These are phyloP conservation scores for Fusarium nelsonii DNA, from an alignment of 2,329 filamentous ascomycete species.

Conservation along the genomic window DNA sequence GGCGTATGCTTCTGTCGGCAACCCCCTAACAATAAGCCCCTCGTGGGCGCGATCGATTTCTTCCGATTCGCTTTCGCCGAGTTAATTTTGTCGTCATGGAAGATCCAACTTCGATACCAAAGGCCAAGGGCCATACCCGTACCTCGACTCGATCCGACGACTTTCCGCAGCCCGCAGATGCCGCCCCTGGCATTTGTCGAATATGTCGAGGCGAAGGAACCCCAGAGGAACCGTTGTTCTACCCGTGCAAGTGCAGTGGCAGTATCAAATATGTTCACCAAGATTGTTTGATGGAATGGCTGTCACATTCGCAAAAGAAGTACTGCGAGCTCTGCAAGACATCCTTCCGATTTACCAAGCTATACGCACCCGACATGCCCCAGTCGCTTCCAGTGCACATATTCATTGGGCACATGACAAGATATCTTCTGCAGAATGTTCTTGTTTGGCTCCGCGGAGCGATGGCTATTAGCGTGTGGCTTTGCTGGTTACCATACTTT, in stretches of 20 bases:
- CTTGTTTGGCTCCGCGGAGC: slow-evolving; percentile 82
- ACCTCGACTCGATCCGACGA: slow-evolving; percentile 46
- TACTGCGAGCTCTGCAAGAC: slow-evolving; percentile 99
- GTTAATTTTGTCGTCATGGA: slow-evolving; percentile 42
- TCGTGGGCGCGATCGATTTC: slow-evolving; percentile 47
- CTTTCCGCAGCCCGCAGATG: slow-evolving; percentile 49
- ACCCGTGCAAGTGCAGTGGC: slow-evolving; percentile 98
- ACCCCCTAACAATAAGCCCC: slow-evolving; percentile 45
- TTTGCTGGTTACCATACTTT: slow-evolving; percentile 87
- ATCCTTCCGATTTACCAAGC: slow-evolving; percentile 96
- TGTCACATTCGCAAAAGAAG: slow-evolving; percentile 98
- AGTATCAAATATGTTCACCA: slow-evolving; percentile 99
- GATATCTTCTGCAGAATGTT: slow-evolving; percentile 78
- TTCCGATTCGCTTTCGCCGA: slow-evolving; percentile 36
- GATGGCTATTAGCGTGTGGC: slow-evolving; percentile 88
- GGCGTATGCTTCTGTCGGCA: slow-evolving; percentile 42
- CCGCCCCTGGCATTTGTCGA: slow-evolving; percentile 82
- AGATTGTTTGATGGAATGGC: slow-evolving; percentile 98
- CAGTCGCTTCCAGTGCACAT: slow-evolving; percentile 81
- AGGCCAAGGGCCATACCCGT: slow-evolving; percentile 45
- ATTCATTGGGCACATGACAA: slow-evolving; percentile 81
- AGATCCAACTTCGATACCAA: slow-evolving; percentile 40
- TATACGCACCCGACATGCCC: slow-evolving; percentile 96
- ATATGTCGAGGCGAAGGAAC: slow-evolving; percentile 95
- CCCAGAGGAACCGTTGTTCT: slow-evolving; percentile 87